These are phyloP conservation scores for Cyberlindnera samutprakarnensis DNA, from an alignment of 805 yeast species.

Conservation along the genomic window DNA sequence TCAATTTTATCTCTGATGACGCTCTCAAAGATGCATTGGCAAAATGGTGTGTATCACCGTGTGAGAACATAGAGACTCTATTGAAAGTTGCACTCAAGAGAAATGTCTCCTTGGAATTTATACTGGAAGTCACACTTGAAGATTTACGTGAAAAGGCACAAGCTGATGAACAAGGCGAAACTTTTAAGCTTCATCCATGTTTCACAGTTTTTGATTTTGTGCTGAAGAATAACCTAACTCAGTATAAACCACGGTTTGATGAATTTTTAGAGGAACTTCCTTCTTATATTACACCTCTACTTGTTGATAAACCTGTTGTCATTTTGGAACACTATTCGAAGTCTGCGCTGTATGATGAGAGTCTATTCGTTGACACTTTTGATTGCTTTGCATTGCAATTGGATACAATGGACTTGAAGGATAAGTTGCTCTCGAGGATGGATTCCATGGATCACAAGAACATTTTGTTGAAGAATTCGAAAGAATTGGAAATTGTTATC, in stretches of 20 bases:
- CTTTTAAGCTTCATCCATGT: slow-evolving; percentile 16
- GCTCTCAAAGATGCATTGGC: slow-evolving; percentile 4
- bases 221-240: slow-evolving; percentile 17
- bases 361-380: slow-evolving; percentile 23
- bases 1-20: slow-evolving; percentile 12
- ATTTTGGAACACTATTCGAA: slow-evolving; percentile 28
- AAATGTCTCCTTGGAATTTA: slow-evolving; percentile 7
- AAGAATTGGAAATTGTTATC: slow-evolving; percentile 16
- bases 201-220: slow-evolving; percentile 23
- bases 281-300: slow-evolving; percentile 22
- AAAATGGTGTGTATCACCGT: slow-evolving; percentile 1
- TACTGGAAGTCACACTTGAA: slow-evolving; percentile 13
- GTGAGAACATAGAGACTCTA: slow-evolving; percentile 7
- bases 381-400: slow-evolving; percentile 23
- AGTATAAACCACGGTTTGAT: slow-evolving; percentile 22
- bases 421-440: slow-evolving; percentile 26
- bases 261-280: slow-evolving; percentile 30
- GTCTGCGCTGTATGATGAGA: slow-evolving; percentile 16
- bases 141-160: slow-evolving; percentile 14
- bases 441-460: slow-evolving; percentile 23
- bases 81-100: slow-evolving; percentile 8
- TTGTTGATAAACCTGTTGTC: slow-evolving; percentile 25
- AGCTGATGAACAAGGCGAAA: slow-evolving; percentile 14
- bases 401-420: slow-evolving; percentile 13
- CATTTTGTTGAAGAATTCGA: slow-evolving; percentile 13